Evolutionary conservation across 768 basidiomycete species (phyloP).

Genomic region (Trametopsis cervina): DNA sequence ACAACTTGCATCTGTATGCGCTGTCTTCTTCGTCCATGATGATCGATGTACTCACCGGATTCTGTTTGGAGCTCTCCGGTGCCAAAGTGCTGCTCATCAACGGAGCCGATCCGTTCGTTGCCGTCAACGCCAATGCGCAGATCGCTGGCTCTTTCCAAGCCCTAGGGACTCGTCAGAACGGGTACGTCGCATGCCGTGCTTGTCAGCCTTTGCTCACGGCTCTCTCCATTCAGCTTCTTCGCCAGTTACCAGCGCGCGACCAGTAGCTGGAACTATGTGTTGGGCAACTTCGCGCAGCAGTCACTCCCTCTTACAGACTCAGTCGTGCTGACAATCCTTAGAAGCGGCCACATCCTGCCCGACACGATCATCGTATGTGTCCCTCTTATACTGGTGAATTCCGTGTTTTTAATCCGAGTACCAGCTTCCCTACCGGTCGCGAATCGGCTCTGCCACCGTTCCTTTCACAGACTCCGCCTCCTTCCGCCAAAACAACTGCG

Average conservation of each 20-base stretch:
- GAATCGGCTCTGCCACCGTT: constrained; percentile 37
- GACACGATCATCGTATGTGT: constrained; percentile 40
- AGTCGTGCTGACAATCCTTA: constrained; percentile 41
- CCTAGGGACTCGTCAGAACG: constrained; percentile 34
- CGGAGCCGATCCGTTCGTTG: constrained; percentile 40
- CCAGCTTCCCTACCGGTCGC: constrained; percentile 53
- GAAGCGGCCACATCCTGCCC: constrained; percentile 28
- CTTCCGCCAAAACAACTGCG: constrained; percentile 47
- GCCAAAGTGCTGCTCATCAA: constrained; percentile 51
- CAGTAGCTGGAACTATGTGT: constrained; percentile 23
- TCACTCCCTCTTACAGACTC: constrained; percentile 46
- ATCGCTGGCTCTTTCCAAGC: constrained; percentile 47
- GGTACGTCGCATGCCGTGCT: constrained; percentile 16
- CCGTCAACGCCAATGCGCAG: constrained; percentile 44
- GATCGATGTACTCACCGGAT: neutral
- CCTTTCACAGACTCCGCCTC: constrained; percentile 43
- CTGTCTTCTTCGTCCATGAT: too few relatives aligned
- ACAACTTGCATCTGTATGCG: constrained; percentile 37
- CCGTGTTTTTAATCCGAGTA: constrained; percentile 22
- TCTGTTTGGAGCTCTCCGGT: constrained; percentile 30
- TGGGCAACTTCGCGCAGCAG: constrained; percentile 46
- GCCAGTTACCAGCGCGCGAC: constrained; percentile 24
- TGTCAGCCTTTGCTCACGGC: neutral
- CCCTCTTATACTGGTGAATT: neutral
- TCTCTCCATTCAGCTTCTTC: constrained; percentile 25